Percentiles rank a stretch among this genome's conserved stretches.
Conservation (phyloP, 306 rosid species). For the Purshia tridentata region DNA sequence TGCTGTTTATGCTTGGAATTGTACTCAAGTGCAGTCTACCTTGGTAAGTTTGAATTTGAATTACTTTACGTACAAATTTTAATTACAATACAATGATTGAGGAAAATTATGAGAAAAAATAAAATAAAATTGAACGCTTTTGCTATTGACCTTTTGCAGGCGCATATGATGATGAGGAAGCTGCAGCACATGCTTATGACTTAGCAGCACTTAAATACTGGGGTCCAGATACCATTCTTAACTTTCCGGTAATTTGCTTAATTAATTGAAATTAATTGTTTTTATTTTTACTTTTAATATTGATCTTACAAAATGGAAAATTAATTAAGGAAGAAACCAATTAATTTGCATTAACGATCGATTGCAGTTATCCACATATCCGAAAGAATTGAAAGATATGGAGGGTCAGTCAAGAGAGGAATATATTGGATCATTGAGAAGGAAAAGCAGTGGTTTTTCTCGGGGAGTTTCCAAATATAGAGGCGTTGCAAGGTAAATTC, state of each 20-base stretch:
- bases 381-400: constrained; percentile 41
- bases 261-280: background rate
- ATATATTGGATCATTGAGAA: constrained; percentile 45
- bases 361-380: constrained; percentile 31
- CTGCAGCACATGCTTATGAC: constrained; percentile 41
- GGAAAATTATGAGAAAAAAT: background rate
- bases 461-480: constrained; percentile 88
- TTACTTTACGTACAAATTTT: background rate
- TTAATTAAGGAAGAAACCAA: background rate
- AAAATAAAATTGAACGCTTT: background rate
- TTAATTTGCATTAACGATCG: too few relatives aligned
- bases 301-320: background rate
- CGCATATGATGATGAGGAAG: constrained; percentile 37
- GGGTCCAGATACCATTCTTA: constrained; percentile 44
- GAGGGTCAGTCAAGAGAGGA: constrained; percentile 48
- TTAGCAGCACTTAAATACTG: constrained; percentile 41
- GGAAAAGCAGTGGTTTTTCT: constrained; percentile 93
- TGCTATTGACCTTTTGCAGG: constrained; percentile 9
- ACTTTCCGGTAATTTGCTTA: constrained; percentile 33
- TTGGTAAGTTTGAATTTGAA: constrained; percentile 43
- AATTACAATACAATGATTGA: background rate
- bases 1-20: constrained; percentile 3
- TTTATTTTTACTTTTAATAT: too few relatives aligned
- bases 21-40: constrained; percentile 52
- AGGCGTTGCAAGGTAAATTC: constrained; percentile 73